Conservation (phyloP, 805 yeast genomes). For the Lachancea quebecensis region DNA sequence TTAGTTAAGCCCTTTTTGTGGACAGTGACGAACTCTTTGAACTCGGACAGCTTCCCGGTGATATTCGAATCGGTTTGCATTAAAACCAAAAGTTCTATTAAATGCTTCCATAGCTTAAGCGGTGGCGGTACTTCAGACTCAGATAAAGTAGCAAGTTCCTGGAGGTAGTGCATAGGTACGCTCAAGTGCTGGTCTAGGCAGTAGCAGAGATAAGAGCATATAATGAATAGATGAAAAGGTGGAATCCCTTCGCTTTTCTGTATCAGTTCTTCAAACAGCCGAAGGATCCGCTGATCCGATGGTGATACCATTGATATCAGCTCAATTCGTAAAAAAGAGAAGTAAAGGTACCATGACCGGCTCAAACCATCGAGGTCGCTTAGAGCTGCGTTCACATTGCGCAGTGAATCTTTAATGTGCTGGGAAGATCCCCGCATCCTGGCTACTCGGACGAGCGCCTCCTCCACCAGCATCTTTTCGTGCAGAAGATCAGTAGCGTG, state of each 20-base stretch:
- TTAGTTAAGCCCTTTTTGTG: constrained; percentile 12
- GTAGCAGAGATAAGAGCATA: constrained; percentile 13
- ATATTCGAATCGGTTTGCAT: constrained; percentile 26
- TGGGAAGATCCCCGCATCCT: constrained; percentile 12
- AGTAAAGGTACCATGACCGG: constrained; percentile 7
- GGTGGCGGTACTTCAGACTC: constrained; percentile 8
- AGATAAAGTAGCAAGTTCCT: constrained; percentile 5
- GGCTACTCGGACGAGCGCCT: constrained; percentile 18
- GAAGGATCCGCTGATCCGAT: background rate
- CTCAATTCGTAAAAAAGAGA: constrained; percentile 6
- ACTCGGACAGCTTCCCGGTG: constrained; percentile 19
- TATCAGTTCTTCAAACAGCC: constrained; percentile 1
- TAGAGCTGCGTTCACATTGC: constrained; percentile 11
- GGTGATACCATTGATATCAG: constrained; percentile 1
- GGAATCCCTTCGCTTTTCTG: background rate
- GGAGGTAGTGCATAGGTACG: constrained; percentile 9
- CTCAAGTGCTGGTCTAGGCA: constrained; percentile 14
- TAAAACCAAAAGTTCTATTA: constrained; percentile 17
- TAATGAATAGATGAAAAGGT: constrained; percentile 4
- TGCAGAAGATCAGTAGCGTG: constrained; percentile 15
- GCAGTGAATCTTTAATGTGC: constrained; percentile 21
- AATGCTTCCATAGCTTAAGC: constrained; percentile 23
- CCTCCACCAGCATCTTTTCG: constrained; percentile 21
- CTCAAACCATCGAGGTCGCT: background rate
- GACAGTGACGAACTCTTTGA: constrained; percentile 20